Evolutionary conservation across 441 rosid species (phyloP).

Genomic region (Populus trichocarpa): DNA sequence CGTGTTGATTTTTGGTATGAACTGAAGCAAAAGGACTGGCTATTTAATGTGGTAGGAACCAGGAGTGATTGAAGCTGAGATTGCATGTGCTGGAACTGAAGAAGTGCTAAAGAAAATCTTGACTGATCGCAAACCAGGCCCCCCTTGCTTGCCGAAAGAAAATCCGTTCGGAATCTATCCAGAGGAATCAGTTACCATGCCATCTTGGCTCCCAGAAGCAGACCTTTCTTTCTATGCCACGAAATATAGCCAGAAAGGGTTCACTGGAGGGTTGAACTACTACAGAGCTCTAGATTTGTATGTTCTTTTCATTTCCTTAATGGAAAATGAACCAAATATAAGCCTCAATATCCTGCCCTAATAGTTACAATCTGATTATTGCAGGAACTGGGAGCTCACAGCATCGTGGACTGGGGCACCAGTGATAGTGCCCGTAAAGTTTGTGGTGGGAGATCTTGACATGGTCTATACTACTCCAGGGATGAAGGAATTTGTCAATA

Average conservation of each 20-base stretch:
- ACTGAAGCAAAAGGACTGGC: neutral
- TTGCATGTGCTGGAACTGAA: constrained; percentile 34
- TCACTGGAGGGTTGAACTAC: constrained; percentile 70
- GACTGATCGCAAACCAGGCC: constrained; percentile 40
- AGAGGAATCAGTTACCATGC: constrained; percentile 24
- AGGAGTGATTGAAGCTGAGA: constrained; percentile 56
- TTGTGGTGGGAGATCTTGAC: constrained; percentile 52
- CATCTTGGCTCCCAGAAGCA: constrained; percentile 61
- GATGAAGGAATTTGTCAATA: constrained; percentile 47
- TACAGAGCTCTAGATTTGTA: constrained; percentile 72
- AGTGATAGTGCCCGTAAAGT: constrained; percentile 57
- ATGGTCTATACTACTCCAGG: constrained; percentile 57
- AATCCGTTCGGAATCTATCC: constrained; percentile 28
- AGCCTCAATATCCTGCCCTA: neutral
- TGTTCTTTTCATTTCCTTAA: constrained; percentile 2
- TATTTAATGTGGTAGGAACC: constrained; percentile 40
- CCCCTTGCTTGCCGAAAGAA: constrained; percentile 41
- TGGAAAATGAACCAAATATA: neutral
- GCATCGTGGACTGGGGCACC: constrained; percentile 50
- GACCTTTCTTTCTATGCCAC: constrained; percentile 43
- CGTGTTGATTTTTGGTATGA: neutral
- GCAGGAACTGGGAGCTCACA: constrained; percentile 68
- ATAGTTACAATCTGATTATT: neutral
- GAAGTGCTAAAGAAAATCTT: constrained; percentile 36
- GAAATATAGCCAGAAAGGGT: constrained; percentile 44